Base-by-base conservation (phyloP, 257 asterid species). In the Phtheirospermum japonicum region DNA sequence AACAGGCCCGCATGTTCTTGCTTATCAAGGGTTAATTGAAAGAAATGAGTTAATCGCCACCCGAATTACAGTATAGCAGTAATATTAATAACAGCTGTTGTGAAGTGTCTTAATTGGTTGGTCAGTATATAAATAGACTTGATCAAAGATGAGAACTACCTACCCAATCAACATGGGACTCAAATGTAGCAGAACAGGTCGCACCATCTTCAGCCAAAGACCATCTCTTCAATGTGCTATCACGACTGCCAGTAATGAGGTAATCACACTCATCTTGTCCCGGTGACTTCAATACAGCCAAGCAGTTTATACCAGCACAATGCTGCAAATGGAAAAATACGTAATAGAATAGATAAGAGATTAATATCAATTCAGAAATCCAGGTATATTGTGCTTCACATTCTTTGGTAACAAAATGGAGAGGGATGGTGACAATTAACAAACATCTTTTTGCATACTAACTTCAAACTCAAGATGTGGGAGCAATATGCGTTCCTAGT, bases 111-210 rank as follows among this genome's bases (percentile, higher is more conserved):
- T 51, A 50, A 49, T 23, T 36, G 53, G 61, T 20, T 40, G 14
- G 26, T 52, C 53, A 10, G 14, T 26, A 7, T 13, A 23, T n/a
- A 40, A 40, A 37, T 12, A 48, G 54, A 17, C n/a, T 66, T 23
- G 7, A 43, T 42, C 72, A 65, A 59, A 56, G 53, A 53, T 51
- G 48, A 63, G 64, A 51, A 64, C 9, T 19, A 16, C 23, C 10
- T 18, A 88, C 96, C 96, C 96, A 88, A 73, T 88, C 94, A 70
- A 88, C 90, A 76, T 88, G 96, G 11, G 94, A 85, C 82, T 88
- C 96, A 68, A 83, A 85, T 59, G 96, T 88, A 43, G 89, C 80
- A 70, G 95, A 85, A 76, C 84, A 88, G 30, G 84, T 69, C 23
- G 89, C 79, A 72, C 75, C 77, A 68, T 82, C 79, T 68, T 83